These are phyloP conservation scores for Chalaropsis ovoidea DNA, from an alignment of 2,329 filamentous ascomycete genomes.

Conservation along the genomic window DNA sequence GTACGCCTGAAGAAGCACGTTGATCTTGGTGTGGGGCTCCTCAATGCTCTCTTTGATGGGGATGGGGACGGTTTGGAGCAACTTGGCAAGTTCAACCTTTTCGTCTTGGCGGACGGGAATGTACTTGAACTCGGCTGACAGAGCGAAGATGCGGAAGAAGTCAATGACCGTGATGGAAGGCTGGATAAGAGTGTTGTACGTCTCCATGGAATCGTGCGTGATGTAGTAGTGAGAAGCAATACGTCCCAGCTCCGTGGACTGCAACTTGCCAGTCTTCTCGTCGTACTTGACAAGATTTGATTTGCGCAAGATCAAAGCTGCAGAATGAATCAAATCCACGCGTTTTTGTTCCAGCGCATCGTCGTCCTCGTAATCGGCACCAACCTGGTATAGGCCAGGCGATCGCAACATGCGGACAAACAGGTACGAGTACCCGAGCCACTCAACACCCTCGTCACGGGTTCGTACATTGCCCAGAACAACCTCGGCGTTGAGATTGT, in stretches of 20 bases:
- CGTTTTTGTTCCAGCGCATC: constrained; percentile 87
- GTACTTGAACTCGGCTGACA: constrained; percentile 98
- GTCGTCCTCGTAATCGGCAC: constrained; percentile 89
- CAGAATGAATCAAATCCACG: constrained; percentile 94
- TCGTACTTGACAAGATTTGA: constrained; percentile 90
- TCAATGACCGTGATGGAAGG: constrained; percentile 89
- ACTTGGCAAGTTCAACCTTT: constrained; percentile 88
- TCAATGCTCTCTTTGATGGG: constrained; percentile 97
- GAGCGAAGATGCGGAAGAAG: constrained; percentile 88
- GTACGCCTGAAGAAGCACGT: constrained; percentile 90
- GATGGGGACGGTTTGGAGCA: constrained; percentile 81
- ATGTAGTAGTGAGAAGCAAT: constrained; percentile 99
- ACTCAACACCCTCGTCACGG: constrained; percentile 94
- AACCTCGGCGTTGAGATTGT: constrained; percentile 93
- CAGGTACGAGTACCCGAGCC: constrained; percentile 95
- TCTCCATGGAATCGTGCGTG: constrained; percentile 89
- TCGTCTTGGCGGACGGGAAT: constrained; percentile 96
- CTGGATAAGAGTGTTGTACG: constrained; percentile 91
- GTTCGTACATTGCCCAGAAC: constrained; percentile 87
- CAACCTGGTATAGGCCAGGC: constrained; percentile 88
- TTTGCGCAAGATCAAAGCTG: constrained; percentile 75
- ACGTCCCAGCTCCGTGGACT: constrained; percentile 85
- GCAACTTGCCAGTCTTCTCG: constrained; percentile 78
- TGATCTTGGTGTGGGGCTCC: constrained; percentile 95
- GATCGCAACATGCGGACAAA: constrained; percentile 97